Conservation (phyloP, 176 grass and related monocot species). For the Zea mays region DNA sequence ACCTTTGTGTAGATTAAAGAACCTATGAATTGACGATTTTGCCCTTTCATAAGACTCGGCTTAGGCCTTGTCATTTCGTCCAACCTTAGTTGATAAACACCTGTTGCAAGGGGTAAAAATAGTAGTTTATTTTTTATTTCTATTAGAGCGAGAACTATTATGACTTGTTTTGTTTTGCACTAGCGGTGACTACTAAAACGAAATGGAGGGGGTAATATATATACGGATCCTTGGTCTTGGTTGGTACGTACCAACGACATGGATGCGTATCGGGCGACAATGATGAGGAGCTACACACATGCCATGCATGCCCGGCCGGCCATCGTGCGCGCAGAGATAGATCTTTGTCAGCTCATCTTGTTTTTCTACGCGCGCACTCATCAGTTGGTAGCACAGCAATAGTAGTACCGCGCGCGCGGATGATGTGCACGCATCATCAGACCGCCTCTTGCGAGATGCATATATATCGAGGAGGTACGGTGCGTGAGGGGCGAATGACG, state of each 20-base stretch:
- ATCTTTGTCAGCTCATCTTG: not conserved
- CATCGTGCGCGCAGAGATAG: not conserved
- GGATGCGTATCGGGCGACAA: not conserved
- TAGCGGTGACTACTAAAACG: no score
- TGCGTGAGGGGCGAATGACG: constrained; percentile 34
- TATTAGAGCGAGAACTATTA: no score
- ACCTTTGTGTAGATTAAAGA: no score
- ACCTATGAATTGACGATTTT: no score
- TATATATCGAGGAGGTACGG: not conserved
- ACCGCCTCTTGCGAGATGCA: not conserved
- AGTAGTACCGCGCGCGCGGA: not conserved
- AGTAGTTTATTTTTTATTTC: no score
- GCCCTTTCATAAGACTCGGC: no score
- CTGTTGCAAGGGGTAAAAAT: no score
- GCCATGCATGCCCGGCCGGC: not conserved
- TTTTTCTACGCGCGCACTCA: not conserved
- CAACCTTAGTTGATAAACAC: no score
- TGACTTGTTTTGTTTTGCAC: no score
- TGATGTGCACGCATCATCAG: not conserved
- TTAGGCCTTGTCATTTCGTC: no score
- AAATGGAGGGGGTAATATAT: no score
- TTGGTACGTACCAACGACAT: not conserved
- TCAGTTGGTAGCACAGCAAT: not conserved
- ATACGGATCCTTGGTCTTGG: not conserved
- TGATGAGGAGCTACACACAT: not conserved